These are phyloP conservation scores for Dendrobium chrysotoxum DNA, from an alignment of 106 monocot species.

Conservation along the genomic window DNA sequence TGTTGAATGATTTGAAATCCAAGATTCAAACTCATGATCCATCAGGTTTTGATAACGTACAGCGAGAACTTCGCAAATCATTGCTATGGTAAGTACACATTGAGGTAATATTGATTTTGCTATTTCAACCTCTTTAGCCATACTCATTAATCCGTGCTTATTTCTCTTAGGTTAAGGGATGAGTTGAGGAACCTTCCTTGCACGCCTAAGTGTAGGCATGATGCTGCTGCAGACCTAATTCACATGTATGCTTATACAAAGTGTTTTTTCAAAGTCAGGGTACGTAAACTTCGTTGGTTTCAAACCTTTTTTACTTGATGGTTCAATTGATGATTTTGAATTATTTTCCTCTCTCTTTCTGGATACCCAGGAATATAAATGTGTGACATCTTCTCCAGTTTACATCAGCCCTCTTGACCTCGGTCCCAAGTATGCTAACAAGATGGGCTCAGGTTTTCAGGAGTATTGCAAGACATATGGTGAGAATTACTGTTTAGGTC, in stretches of 20 bases:
- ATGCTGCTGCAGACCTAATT: slow-evolving; percentile 93
- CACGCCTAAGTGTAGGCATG: slow-evolving; percentile 74
- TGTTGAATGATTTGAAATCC: slow-evolving; percentile 50
- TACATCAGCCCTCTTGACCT: slow-evolving; percentile 94
- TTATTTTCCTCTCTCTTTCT: not conserved
- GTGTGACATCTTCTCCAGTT: slow-evolving; percentile 71
- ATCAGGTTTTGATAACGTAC: slow-evolving; percentile 42
- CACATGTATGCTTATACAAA: slow-evolving; percentile 94
- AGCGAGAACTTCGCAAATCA: slow-evolving; percentile 48
- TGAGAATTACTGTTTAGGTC: slow-evolving; percentile 83
- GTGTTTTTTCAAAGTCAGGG: slow-evolving; percentile 73
- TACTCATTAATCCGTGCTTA: not conserved
- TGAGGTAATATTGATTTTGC: not conserved
- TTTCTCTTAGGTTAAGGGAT: slow-evolving; percentile 70
- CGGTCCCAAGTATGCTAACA: slow-evolving; percentile 84
- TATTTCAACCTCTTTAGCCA: not conserved
- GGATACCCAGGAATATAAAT: slow-evolving; percentile 56
- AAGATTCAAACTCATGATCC: slow-evolving; percentile 72
- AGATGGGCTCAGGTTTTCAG: slow-evolving; percentile 75
- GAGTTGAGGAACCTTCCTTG: slow-evolving; percentile 74
- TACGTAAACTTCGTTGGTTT: slow-evolving; percentile 10
- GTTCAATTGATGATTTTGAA: not conserved
- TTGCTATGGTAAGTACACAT: slow-evolving; percentile 53
- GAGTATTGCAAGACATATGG: slow-evolving; percentile 90
- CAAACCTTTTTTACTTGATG: not conserved